Evolutionary conservation across 192 early-diverging fungal genomes (phyloP), one percentile per base, ranked within the genome.

Genomic region (Rhizoclosmatium sp.): DNA sequence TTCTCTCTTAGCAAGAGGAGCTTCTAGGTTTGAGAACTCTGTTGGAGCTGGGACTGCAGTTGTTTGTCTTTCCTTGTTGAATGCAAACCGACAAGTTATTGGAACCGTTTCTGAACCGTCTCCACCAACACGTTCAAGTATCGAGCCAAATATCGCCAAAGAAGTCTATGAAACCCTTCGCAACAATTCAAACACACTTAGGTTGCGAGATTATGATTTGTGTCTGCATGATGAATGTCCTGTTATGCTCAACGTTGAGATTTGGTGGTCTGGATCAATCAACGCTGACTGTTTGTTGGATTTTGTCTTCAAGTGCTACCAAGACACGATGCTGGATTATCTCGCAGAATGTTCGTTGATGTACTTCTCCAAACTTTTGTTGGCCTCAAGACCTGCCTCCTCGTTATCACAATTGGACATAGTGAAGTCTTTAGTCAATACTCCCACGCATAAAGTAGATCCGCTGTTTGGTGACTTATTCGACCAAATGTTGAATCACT

Each of bases 31-130:
- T 12, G 85, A 87, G 78, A 59, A 76, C 2, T 71, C 46, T n/a
- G 62, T 89, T 48, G 88, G 88, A 16, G 70, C 69, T 41, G 88
- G 88, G 12, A 86, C 85, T 21, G 81, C 82, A 3, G 66, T 65
- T 44, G 48, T 89, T 9, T 82, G 51, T 48, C 42, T 89, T 39
- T 75, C 81, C 4, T 21, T 86, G 5, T 45, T 87, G 7, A 81
- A 85, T 54, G 14, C 65, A 40, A 46, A 65, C 2, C 79, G 85
- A 10, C 59, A 73, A 3, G 75, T 89, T 62, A 61, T 89, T 44
- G 31, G 75, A 31, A 56, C 19, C 4, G 12, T 54, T 4, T 19
- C 46, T 21, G 65, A 68, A 31, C 69, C 69, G 21, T 1, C 40
- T 45, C 48, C 21, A 47, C 47, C 21, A 39, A 68, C 66, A 31